Base-by-base conservation (phyloP, 148 eudicot genomes). In the Agrostemma githago region DNA sequence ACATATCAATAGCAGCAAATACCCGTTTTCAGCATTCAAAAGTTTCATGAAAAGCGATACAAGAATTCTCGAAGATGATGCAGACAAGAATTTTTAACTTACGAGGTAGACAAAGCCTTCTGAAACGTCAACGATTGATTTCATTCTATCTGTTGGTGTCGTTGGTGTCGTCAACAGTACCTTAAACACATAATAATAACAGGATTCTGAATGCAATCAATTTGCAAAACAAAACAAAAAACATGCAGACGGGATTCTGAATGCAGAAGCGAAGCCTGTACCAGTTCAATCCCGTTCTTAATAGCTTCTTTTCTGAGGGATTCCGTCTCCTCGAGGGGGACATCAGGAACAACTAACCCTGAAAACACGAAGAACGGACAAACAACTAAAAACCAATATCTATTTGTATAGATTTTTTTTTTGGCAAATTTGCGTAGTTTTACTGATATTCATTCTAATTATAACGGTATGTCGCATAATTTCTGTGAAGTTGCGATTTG, bases 311-410 rank as follows among this genome's bases (percentile, higher is more conserved):
- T 75, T 76, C 98, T 87, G 79, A 95, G 83, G 68, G 74, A 48
- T 84, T 85, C 89, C 51, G 93, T 92, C 89, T 95, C 97, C 83
- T 95, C 97, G 76, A 95, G 69, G 67, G 98, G 98, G 61, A 92
- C 97, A 80, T 95, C 98, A 54, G 97, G 98, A 74, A 95, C 97
- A 44, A 95, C 92, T 70, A 95, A 90, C 54, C 98, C 98, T 95
- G 62, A 5, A 19, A 41, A 68, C 41, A 21, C 74, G n/a, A 71
- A 26, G 15, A 56, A 20, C 16, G 16, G 56, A 34, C 42, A 70
- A 69, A 26, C 59, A 11, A 21, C 58, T 46, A 46, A 48, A n/a
- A 69, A 48, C 60, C 58, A 69, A 20, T 8, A 44, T 39, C 26
- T 34, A 42, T 37, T 38, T 17, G 34, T 3, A 19, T 10, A 59